Evolutionary conservation across 495 filamentous ascomycete genomes (phyloP).

Genomic region (Halenospora varia): DNA sequence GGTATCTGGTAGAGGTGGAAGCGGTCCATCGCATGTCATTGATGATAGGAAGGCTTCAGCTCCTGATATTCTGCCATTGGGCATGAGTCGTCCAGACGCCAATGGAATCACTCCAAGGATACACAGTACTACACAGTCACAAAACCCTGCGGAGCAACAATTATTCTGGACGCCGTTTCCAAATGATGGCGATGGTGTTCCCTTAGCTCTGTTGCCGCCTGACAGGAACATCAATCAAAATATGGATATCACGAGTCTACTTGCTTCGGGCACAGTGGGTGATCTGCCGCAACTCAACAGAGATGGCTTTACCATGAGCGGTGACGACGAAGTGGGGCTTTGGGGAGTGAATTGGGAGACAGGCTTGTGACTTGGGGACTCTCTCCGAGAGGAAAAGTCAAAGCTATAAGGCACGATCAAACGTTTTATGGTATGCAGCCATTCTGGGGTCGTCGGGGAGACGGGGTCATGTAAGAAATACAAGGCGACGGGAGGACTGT

Average conservation of each 20-base stretch:
- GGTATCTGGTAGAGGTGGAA: neutral
- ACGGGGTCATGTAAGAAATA: too few species aligned
- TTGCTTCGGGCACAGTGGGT: slow-evolving; percentile 7
- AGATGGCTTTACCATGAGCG: slow-evolving; percentile 22
- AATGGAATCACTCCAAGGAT: neutral
- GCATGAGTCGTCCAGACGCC: neutral
- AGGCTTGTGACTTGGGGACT: neutral
- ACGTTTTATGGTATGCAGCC: too few species aligned
- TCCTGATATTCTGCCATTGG: neutral
- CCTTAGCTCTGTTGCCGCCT: slow-evolving; percentile 7
- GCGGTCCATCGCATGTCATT: neutral
- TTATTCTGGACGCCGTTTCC: slow-evolving; percentile 26
- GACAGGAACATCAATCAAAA: slow-evolving; percentile 1
- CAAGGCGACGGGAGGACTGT: too few species aligned
- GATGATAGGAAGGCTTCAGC: slow-evolving; percentile 4
- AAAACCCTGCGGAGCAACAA: neutral
- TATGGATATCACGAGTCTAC: slow-evolving; percentile 17
- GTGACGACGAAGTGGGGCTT: neutral
- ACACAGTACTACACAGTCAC: neutral
- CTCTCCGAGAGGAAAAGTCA: neutral
- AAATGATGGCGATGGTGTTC: slow-evolving; percentile 15
- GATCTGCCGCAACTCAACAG: slow-evolving; percentile 19
- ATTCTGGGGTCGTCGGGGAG: too few species aligned
- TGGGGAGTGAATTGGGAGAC: slow-evolving; percentile 2
- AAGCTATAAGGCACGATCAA: too few species aligned